Conservation (phyloP, 441 rosid genomes). For the Gossypium schwendimanii region DNA sequence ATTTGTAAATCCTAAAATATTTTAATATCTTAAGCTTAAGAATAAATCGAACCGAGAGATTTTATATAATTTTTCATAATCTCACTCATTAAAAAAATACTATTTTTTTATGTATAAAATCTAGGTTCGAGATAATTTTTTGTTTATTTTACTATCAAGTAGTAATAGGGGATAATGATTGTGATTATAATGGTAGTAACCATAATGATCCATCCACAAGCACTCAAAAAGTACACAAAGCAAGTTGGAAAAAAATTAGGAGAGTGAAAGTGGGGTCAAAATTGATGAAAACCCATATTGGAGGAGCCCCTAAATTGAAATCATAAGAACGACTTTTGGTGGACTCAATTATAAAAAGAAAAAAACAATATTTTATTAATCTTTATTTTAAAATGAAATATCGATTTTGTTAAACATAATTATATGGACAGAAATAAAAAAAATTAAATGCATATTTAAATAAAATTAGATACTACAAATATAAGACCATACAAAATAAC, state of each 20-base stretch:
- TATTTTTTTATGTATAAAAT: not conserved
- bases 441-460: not conserved
- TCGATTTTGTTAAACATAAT: not conserved
- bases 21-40: not conserved
- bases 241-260: conserved; percentile 5
- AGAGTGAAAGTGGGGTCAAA: conserved; percentile 10
- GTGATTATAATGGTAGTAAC: not conserved
- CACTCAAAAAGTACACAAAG: not conserved
- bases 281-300: conserved; percentile 7
- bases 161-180: not conserved
- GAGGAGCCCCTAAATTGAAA: conserved; percentile 1
- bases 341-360: not conserved
- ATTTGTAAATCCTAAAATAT: not conserved
- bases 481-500: not conserved
- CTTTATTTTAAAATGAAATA: not conserved
- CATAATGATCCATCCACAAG: not conserved
- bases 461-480: not conserved
- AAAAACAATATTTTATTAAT: not conserved
- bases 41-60: not conserved
- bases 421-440: not conserved
- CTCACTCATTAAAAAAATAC: not conserved
- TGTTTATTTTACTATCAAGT: not conserved
- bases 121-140: not conserved
- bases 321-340: not conserved
- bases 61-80: not conserved